Conservation (phyloP, 495 filamentous ascomycete genomes). For the Tetracladium setigerum region DNA sequence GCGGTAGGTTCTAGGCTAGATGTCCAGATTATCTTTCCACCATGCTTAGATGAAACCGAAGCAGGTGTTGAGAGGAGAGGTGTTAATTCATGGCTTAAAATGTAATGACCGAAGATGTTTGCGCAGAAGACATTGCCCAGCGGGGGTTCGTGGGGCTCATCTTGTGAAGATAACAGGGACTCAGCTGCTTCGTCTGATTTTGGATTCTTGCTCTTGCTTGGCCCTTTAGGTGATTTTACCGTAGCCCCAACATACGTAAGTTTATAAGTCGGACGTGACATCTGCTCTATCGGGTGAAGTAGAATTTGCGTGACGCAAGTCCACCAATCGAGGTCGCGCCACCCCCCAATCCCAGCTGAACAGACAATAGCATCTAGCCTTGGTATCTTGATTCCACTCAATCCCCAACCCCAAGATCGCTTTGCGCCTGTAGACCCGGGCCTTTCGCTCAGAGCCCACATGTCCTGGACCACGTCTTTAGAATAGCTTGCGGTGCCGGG, state of each 20-base stretch:
- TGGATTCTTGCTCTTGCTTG: slow-evolving; percentile 4
- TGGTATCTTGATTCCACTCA: slow-evolving; percentile 39
- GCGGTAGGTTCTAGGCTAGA: slow-evolving; percentile 65
- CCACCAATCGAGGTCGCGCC: slow-evolving; percentile 71
- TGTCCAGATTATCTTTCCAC: slow-evolving; percentile 72
- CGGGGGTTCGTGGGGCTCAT: slow-evolving; percentile 37
- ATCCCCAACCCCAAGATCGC: slow-evolving; percentile 21
- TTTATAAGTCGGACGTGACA: slow-evolving; percentile 79
- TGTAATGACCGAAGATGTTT: slow-evolving; percentile 93
- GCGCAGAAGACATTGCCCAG: slow-evolving; percentile 80
- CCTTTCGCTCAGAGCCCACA: slow-evolving; percentile 18
- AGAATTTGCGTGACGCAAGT: slow-evolving; percentile 49
- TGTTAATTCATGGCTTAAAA: slow-evolving; percentile 72
- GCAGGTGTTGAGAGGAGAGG: slow-evolving; percentile 50
- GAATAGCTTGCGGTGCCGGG: slow-evolving; percentile 22
- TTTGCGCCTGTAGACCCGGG: slow-evolving; percentile 14
- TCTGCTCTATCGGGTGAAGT: slow-evolving; percentile 56
- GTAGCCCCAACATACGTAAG: slow-evolving; percentile 49
- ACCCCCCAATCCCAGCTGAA: slow-evolving; percentile 88
- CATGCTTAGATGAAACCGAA: slow-evolving; percentile 24
- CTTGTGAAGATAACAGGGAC: slow-evolving; percentile 6
- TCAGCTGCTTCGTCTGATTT: slow-evolving; percentile 9
- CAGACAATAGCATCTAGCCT: slow-evolving; percentile 74
- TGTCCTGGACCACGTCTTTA: slow-evolving; percentile 12
- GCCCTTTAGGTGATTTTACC: slow-evolving; percentile 24